A percentile compares a stretch with the other conserved stretches of the same genome.
Conservation (phyloP, 2,329 filamentous ascomycete genomes). For the Penicillium sclerotigenum region DNA sequence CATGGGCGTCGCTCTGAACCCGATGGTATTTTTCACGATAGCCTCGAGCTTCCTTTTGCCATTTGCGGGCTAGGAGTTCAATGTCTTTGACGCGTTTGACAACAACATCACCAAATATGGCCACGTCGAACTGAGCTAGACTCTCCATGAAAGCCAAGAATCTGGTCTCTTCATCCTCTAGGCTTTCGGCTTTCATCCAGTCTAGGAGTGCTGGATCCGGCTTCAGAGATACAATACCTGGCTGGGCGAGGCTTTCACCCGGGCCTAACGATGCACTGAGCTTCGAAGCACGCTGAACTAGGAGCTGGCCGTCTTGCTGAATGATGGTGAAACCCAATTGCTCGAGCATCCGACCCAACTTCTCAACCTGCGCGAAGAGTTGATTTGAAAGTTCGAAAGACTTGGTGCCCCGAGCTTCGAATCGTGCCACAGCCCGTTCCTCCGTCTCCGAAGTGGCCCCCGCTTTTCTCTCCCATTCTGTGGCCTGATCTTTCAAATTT, state of each 20-base stretch:
- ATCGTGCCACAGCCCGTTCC: conserved; percentile 48
- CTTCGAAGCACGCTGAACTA: conserved; percentile 68
- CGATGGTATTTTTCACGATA: conserved; percentile 85
- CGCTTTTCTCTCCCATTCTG: conserved; percentile 62
- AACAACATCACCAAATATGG: conserved; percentile 78
- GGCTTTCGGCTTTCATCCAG: conserved; percentile 72
- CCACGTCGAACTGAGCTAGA: conserved; percentile 75
- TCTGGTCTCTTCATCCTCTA: conserved; percentile 65
- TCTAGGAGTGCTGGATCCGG: conserved; percentile 70
- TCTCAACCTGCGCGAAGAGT: conserved; percentile 78
- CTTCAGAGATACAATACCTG: conserved; percentile 35
- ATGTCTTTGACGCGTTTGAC: conserved; percentile 89
- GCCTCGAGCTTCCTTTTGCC: conserved; percentile 79
- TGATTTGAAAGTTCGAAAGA: conserved; percentile 81
- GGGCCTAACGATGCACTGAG: conserved; percentile 41
- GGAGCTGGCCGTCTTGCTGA: conserved; percentile 68
- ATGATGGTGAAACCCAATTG: conserved; percentile 79
- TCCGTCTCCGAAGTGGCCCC: conserved; percentile 32
- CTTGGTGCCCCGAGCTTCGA: conserved; percentile 67
- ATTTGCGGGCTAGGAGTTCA: conserved; percentile 88
- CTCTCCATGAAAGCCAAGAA: conserved; percentile 72
- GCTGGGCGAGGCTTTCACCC: conserved; percentile 37
- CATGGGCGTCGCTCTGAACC: conserved; percentile 78
- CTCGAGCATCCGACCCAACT: conserved; percentile 78
- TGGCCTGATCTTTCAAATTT: conserved; percentile 72